Percentiles rank a stretch among this genome's conserved stretches.
These are phyloP conservation scores for Capillidium rhysosporum DNA, from an alignment of 371 early-diverging fungal genomes.

Conservation along the genomic window DNA sequence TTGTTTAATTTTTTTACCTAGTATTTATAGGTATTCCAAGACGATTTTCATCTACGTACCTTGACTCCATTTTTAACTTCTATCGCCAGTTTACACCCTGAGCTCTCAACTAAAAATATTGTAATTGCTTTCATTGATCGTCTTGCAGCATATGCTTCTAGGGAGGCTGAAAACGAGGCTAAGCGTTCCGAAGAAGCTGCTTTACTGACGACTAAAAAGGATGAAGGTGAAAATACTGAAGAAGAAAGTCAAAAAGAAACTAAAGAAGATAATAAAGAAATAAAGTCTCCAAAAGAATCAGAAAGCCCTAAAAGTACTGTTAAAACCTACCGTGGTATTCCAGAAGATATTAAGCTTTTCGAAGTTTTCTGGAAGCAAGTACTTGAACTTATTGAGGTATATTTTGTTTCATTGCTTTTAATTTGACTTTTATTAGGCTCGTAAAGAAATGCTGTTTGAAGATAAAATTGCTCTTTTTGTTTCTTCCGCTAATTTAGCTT, in stretches of 20 bases:
- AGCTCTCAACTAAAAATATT: constrained; percentile 84
- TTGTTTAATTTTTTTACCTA: not conserved
- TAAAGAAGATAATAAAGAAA: constrained; percentile 11
- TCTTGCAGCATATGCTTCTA: constrained; percentile 54
- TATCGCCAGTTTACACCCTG: constrained; percentile 68
- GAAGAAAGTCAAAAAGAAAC: constrained; percentile 13
- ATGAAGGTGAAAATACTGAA: constrained; percentile 11
- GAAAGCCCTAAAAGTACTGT: constrained; percentile 7
- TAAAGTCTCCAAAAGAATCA: constrained; percentile 12
- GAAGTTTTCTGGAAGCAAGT: constrained; percentile 90
- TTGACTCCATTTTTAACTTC: constrained; percentile 74
- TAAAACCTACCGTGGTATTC: constrained; percentile 35
- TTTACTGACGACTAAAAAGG: constrained; percentile 26
- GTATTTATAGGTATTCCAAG: constrained; percentile 56
- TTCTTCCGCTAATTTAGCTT: constrained; percentile 64
- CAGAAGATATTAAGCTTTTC: constrained; percentile 69
- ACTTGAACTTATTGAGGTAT: constrained; percentile 65
- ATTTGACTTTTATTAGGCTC: constrained; percentile 23
- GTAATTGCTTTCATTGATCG: constrained; percentile 85
- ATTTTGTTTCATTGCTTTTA: not conserved
- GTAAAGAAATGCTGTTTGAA: constrained; percentile 75
- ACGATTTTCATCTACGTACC: constrained; percentile 85
- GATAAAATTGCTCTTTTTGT: constrained; percentile 73
- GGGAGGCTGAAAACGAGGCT: constrained; percentile 26
- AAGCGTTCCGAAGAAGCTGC: constrained; percentile 53